phyloP scores from a whole-genome alignment of 1,284 basidiomycete genomes.

The Ustilago loliicola region DNA sequence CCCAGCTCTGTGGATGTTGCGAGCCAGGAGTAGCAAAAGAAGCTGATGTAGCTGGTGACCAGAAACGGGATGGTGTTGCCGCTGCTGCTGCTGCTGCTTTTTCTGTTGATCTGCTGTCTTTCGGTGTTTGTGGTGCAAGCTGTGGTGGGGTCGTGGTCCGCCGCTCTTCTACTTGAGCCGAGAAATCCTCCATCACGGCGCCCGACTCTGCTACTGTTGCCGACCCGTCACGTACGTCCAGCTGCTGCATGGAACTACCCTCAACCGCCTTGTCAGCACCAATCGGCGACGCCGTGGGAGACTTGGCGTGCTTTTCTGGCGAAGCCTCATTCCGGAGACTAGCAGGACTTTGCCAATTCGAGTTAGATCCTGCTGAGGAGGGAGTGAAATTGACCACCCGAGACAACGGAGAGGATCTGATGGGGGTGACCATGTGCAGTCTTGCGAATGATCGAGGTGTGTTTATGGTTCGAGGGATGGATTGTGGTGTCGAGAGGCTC shows the following conservation, averaged over 20 bases:
- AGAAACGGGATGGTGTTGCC: constrained; percentile 18
- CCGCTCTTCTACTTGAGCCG: background rate
- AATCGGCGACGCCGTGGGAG: too few species aligned
- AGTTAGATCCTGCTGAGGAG: constrained; percentile 12
- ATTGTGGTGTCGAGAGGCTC: constrained; percentile 3
- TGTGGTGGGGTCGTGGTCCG: too few species aligned
- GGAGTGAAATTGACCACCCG: constrained; percentile 37
- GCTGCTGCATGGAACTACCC: too few species aligned
- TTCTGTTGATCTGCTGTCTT: background rate
- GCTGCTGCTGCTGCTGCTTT: background rate
- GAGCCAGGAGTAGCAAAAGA: constrained; percentile 17
- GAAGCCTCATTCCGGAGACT: constrained; percentile 6
- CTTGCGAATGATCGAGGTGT: constrained; percentile 28
- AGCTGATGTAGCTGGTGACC: constrained; percentile 31
- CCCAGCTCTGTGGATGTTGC: background rate
- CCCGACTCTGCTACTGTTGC: too few species aligned
- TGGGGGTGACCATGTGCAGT: constrained; percentile 32
- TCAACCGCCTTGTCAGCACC: too few species aligned
- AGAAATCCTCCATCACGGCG: too few species aligned
- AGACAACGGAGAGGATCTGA: constrained; percentile 33
- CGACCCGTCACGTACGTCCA: too few species aligned
- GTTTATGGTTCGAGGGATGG: constrained; percentile 9
- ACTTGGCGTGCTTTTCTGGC: background rate
- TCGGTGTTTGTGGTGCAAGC: constrained; percentile 16
- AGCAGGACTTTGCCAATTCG: constrained; percentile 30